Evolutionary conservation across 441 rosid species (phyloP), one percentile per base, ranked within the genome.

Genomic region (Manihot esculenta): DNA sequence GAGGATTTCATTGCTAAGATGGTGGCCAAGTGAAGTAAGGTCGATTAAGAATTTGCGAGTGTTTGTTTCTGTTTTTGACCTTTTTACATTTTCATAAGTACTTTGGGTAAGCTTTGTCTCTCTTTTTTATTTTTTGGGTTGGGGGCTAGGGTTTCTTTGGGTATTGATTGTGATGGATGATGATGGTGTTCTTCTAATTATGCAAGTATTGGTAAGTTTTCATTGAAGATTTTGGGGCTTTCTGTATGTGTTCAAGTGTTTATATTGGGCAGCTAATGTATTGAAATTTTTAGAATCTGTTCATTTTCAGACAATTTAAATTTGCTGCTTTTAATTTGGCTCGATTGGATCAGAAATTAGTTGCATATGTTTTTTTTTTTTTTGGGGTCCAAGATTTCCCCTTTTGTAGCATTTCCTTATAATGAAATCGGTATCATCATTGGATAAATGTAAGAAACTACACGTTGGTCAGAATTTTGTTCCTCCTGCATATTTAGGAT

Each of bases 1-100:
- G 98, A 93, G 77, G 98, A 93, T 75, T 93, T 93, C 69, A 93
- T 93, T 70, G 80, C 95, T 65, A 83, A 91, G 78, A 93, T 93
- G 93, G 94, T 89, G 7, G 91, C 97, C 41, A 93, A 91, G 87
- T 93, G 88, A 93, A 24, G 20, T 45, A 21, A 13, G 56, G 17
- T 63, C 53, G 26, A 15, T 60, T 57, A 38, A 49, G 57, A 26
- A 23, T 56, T 54, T 24, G 26, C 30, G 55, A 17, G 47, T 42
- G 33, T 30, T 20, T 24, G 62, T 49, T 54, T 18, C 66, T 60
- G 54, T 44, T 74, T 64, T 56, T 42, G n/a, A n/a, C 64, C 51
- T 65, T 33, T 18, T 2, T 45, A 2, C 10, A 18, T 21, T 41
- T 38, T 38, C 62, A 13, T 17, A 54, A 53, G 33, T 38, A 33